Evolutionary conservation across 2,329 filamentous ascomycete species (phyloP), one percentile per base, ranked within the genome.

Genomic region (Paecilomyces fulvus): DNA sequence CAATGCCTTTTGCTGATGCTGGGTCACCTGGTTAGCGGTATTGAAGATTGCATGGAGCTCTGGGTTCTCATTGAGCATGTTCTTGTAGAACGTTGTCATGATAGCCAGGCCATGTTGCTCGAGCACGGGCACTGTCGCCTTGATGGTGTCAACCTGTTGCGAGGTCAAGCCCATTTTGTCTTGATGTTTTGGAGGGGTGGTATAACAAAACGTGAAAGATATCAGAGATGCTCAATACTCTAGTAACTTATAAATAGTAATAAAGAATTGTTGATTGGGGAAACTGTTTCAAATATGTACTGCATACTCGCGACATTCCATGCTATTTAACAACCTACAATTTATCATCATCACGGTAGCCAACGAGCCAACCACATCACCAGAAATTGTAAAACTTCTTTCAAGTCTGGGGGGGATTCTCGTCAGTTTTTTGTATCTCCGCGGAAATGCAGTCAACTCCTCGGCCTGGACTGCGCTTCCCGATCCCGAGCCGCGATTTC

Each of bases 41-140:
- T 90, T 90, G 80, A 91, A 90, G 71, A 87, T 77, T 70, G 85
- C 46, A 10, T 54, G 25, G 5, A 54, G 46, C 25, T 54, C 25
- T 20, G 37, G 33, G 58, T 89, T 78, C 43, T 83, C 82, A 10
- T 68, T 67, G 23, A 91, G 76, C 77, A 91, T 82, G 66, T 83
- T 84, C 59, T 78, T 77, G 77, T 92, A 91, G 76, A 92, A 90
- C 61, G 81, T 79, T n/a, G 78, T 79, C 5, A 87, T 86, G 69
- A 91, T 88, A 59, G 79, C 77, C 60, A 81, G 79, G 67, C 88
- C 88, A 67, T 90, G 83, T 59, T 85, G 78, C 21, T 80, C 79
- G 2, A 91, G 79, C 31, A 86, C 80, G 1, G 88, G 88, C 58
- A 89, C 82, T 5, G 88, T 90, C 53, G 84, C 79, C 70, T 84